phyloP scores from a whole-genome alignment of 1,284 basidiomycete genomes.

The Volvariella surrecta region DNA sequence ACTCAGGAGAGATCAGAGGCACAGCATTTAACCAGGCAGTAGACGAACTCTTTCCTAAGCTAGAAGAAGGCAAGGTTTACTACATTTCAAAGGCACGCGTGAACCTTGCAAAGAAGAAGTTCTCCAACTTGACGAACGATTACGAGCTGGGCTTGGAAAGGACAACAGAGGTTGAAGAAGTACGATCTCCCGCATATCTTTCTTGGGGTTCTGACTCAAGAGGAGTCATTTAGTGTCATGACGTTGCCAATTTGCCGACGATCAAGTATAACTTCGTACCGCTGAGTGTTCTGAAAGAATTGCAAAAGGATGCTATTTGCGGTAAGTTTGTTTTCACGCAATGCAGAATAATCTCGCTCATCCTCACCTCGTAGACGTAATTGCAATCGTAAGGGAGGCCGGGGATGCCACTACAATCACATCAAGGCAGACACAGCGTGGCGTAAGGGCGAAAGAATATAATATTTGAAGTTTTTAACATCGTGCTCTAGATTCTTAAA shows the following conservation, averaged over 20 bases:
- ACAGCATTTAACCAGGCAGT: slow-evolving; percentile 91
- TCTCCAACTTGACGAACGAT: slow-evolving; percentile 85
- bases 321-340: slow-evolving; percentile 39
- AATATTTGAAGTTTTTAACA: slow-evolving; percentile 3
- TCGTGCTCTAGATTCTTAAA: slow-evolving; percentile 58
- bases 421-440: slow-evolving; percentile 45
- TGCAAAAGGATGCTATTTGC: slow-evolving; percentile 71
- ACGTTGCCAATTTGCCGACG: slow-evolving; percentile 66
- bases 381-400: slow-evolving; percentile 81
- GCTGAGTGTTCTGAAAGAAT: slow-evolving; percentile 52
- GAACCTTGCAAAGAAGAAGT: slow-evolving; percentile 97
- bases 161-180: slow-evolving; percentile 78
- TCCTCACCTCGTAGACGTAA: slow-evolving; percentile 54
- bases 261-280: slow-evolving; percentile 82
- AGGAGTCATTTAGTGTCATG: slow-evolving; percentile 52
- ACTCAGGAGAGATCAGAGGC: slow-evolving; percentile 87
- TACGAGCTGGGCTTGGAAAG: slow-evolving; percentile 92
- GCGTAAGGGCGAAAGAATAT: background rate
- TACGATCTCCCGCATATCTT: slow-evolving; percentile 17
- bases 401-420: slow-evolving; percentile 62
- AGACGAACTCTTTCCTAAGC: slow-evolving; percentile 75
- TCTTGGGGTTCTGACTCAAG: slow-evolving; percentile 1
- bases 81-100: slow-evolving; percentile 87
- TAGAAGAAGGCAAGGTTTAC: slow-evolving; percentile 93
- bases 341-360: slow-evolving; percentile 14